Percentiles rank a stretch among this genome's conserved stretches.
These are phyloP conservation scores for Metschnikowia peoriensis DNA, from an alignment of 805 yeast genomes.

Conservation along the genomic window DNA sequence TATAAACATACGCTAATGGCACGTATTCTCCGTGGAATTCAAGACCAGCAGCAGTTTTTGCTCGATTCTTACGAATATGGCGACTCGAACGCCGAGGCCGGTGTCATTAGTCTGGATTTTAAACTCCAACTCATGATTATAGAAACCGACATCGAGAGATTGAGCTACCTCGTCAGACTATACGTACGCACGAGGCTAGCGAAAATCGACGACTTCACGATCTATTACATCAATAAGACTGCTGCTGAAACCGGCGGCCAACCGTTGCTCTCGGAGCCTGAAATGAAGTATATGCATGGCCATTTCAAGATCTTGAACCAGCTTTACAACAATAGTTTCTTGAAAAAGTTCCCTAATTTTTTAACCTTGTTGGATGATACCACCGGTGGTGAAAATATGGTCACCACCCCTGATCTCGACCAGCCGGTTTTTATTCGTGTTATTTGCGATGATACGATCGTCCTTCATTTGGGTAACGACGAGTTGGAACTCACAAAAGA, in stretches of 20 bases:
- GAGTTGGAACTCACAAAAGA: conserved; percentile 39
- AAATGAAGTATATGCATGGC: conserved; percentile 59
- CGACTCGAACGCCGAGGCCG: conserved; percentile 42
- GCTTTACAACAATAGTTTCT: conserved; percentile 65
- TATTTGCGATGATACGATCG: conserved; percentile 36
- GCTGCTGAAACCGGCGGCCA: conserved; percentile 22
- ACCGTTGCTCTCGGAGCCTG: conserved; percentile 51
- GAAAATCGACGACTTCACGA: conserved; percentile 70
- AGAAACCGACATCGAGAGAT: conserved; percentile 88
- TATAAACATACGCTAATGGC: conserved; percentile 63
- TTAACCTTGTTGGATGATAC: conserved; percentile 76
- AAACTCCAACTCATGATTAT: conserved; percentile 79
- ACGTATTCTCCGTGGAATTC: conserved; percentile 55
- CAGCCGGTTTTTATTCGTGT: conserved; percentile 75
- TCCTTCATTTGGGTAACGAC: conserved; percentile 27
- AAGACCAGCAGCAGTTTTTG: conserved; percentile 70
- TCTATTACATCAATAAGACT: conserved; percentile 49
- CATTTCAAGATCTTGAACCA: conserved; percentile 65
- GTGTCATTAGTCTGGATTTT: conserved; percentile 45
- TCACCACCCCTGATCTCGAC: conserved; percentile 72
- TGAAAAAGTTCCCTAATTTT: conserved; percentile 63
- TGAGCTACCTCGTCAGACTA: conserved; percentile 75
- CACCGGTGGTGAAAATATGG: conserved; percentile 61
- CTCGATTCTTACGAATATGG: conserved; percentile 76
- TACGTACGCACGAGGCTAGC: conserved; percentile 74